Evolutionary conservation across 2,329 filamentous ascomycete genomes (phyloP).

Genomic region (Penicillium vulpinum): DNA sequence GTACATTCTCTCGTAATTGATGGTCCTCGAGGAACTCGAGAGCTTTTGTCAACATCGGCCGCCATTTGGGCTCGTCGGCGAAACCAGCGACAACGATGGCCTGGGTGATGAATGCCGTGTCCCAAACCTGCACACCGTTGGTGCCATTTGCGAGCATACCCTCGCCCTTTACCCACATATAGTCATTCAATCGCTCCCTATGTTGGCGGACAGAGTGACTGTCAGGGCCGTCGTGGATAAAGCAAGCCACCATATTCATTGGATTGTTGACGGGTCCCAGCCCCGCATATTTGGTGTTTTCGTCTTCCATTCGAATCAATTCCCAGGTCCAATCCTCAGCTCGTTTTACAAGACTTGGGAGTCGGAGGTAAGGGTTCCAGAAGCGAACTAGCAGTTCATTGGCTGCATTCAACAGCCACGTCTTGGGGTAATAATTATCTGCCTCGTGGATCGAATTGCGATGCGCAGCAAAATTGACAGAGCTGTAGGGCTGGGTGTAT

Average conservation of each 20-base stretch:
- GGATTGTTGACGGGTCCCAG: conserved; percentile 87
- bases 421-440: conserved; percentile 94
- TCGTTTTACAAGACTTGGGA: conserved; percentile 62
- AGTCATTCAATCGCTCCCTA: conserved; percentile 78
- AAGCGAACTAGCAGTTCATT: conserved; percentile 79
- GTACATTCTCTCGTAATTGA: conserved; percentile 82
- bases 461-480: conserved; percentile 74
- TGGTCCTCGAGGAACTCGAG: conserved; percentile 85
- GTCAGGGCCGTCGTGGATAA: conserved; percentile 77
- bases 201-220: conserved; percentile 71
- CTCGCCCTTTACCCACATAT: conserved; percentile 86
- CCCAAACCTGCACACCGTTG: conserved; percentile 97
- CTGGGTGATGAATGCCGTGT: conserved; percentile 88
- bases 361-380: conserved; percentile 76
- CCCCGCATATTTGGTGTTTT: conserved; percentile 83
- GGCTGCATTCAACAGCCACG: conserved; percentile 72
- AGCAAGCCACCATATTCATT: conserved; percentile 87
- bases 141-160: conserved; percentile 95
- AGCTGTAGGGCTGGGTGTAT: conserved; percentile 73
- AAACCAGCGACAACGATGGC: conserved; percentile 77
- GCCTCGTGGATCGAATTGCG: conserved; percentile 76
- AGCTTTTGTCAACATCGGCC: conserved; percentile 78
- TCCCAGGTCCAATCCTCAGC: conserved; percentile 82
- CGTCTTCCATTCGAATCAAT: conserved; percentile 85
- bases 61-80: conserved; percentile 73